phyloP scores from a whole-genome alignment of 1,284 basidiomycete genomes.

The Sporisorium reilianum region DNA sequence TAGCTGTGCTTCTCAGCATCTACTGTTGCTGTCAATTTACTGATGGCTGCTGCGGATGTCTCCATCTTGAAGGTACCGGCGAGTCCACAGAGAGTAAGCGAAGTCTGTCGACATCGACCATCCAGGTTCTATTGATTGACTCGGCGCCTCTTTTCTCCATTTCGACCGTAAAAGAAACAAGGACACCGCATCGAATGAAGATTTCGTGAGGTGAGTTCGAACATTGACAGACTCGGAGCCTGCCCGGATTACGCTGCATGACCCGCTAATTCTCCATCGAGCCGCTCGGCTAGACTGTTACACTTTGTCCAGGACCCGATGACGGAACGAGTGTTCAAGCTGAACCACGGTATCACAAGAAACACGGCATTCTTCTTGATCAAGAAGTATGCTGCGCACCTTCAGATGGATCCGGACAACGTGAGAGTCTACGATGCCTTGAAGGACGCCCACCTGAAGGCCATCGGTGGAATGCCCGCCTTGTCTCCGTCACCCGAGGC shows the following conservation, averaged over 20 bases:
- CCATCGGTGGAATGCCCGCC: no score
- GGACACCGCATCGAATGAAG: not conserved
- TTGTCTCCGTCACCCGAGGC: no score
- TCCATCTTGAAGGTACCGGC: no score
- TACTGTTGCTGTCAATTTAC: not conserved
- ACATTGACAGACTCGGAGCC: no score
- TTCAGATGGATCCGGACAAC: slow-evolving; percentile 1
- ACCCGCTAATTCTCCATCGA: not conserved
- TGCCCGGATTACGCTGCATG: no score
- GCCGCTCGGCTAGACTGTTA: not conserved
- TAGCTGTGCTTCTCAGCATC: no score
- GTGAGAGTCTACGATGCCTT: not conserved
- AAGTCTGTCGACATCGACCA: no score
- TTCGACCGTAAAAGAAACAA: not conserved
- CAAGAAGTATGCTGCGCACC: slow-evolving; percentile 5
- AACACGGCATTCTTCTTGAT: not conserved
- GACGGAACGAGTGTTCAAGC: not conserved
- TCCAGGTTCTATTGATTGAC: no score
- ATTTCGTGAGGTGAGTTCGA: not conserved
- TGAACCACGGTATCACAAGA: not conserved
- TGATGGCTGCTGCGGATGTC: no score
- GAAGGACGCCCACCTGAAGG: not conserved
- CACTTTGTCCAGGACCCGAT: slow-evolving; percentile 1
- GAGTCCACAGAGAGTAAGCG: no score
- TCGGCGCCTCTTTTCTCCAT: not conserved